Percentiles rank a stretch among this genome's conserved stretches.
These are phyloP conservation scores for Fraxinus angustifolia DNA, from an alignment of 305 asterid genomes.

Conservation along the genomic window DNA sequence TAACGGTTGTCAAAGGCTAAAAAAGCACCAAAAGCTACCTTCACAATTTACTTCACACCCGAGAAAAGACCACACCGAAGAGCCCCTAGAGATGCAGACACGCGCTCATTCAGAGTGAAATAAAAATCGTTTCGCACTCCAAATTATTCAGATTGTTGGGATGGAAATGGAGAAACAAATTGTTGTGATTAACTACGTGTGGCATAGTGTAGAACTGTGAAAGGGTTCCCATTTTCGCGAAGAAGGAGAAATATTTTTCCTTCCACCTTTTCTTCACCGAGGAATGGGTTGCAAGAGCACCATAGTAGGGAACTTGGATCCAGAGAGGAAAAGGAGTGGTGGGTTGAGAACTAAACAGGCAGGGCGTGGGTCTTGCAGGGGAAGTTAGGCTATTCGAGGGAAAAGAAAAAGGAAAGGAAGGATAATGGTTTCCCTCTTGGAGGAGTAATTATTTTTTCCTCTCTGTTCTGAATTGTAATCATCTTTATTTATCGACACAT, in stretches of 20 bases:
- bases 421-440: not conserved
- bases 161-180: slow-evolving; percentile 39
- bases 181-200: slow-evolving; percentile 44
- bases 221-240: not conserved
- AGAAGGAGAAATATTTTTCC: not conserved
- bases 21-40: not conserved
- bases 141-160: not conserved
- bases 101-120: not conserved
- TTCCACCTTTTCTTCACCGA: not conserved
- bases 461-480: not conserved
- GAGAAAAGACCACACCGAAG: not conserved
- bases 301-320: slow-evolving; percentile 69
- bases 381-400: slow-evolving; percentile 46
- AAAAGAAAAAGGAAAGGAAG: slow-evolving; percentile 10
- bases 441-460: slow-evolving; percentile 16
- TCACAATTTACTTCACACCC: not conserved
- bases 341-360: slow-evolving; percentile 97
- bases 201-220: slow-evolving; percentile 47
- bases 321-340: slow-evolving; percentile 86
- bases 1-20: too few relatives aligned
- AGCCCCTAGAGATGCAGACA: not conserved
- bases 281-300: slow-evolving; percentile 60
- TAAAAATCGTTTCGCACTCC: not conserved
- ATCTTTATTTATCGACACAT: not conserved
- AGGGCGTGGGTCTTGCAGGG: slow-evolving; percentile 96